Percentiles rank a stretch among this genome's conserved stretches.
phyloP scores from a whole-genome alignment of 805 yeast species.

The Kregervanrija fluxuum region DNA sequence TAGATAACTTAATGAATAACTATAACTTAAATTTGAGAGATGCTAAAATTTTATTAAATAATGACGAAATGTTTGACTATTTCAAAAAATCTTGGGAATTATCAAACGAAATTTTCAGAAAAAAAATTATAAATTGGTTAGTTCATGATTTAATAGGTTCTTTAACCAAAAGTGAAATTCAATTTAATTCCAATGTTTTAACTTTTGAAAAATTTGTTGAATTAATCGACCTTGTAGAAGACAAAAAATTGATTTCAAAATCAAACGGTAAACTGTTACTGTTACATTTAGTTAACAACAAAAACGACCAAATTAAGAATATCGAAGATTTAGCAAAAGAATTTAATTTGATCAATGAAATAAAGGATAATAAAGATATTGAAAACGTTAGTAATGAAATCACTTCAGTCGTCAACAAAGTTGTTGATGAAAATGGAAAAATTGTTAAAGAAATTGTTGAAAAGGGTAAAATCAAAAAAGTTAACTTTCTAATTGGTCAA shows the following conservation, averaged over 20 bases:
- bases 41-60: constrained; percentile 59
- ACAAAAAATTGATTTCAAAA: constrained; percentile 41
- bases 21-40: constrained; percentile 60
- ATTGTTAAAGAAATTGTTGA: constrained; percentile 48
- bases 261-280: constrained; percentile 64
- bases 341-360: constrained; percentile 35
- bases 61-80: constrained; percentile 42
- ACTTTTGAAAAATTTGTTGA: constrained; percentile 43
- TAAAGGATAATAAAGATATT: constrained; percentile 28
- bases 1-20: constrained; percentile 43
- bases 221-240: constrained; percentile 43
- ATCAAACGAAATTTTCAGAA: constrained; percentile 11
- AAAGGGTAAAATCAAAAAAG: constrained; percentile 54
- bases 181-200: constrained; percentile 26
- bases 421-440: constrained; percentile 36
- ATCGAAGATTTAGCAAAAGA: constrained; percentile 44
- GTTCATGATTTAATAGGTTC: constrained; percentile 75
- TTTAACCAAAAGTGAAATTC: constrained; percentile 42
- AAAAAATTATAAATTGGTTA: constrained; percentile 43
- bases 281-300: constrained; percentile 49
- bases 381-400: constrained; percentile 25
- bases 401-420: constrained; percentile 27
- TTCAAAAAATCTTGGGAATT: constrained; percentile 38
- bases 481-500: constrained; percentile 77
- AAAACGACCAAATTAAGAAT: constrained; percentile 28